Percentiles rank a stretch among this genome's conserved stretches.
These are phyloP conservation scores for Penicillium psychrosexuale DNA, from an alignment of 2,329 filamentous ascomycete genomes.

Conservation along the genomic window DNA sequence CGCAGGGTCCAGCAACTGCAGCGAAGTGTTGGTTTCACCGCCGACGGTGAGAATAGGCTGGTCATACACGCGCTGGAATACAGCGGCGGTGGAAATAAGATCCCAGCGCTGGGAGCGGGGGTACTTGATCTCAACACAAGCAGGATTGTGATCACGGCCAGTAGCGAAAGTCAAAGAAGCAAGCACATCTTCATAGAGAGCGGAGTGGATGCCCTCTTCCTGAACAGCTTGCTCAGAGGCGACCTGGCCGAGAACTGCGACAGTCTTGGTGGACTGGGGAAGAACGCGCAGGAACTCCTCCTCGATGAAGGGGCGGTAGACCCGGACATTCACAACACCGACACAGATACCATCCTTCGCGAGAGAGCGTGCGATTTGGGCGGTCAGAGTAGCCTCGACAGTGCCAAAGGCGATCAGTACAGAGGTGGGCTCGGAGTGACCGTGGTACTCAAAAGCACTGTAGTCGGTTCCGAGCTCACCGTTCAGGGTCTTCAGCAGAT, in stretches of 20 bases:
- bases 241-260: constrained; percentile 90
- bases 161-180: constrained; percentile 77
- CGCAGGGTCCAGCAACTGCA: constrained; percentile 55
- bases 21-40: constrained; percentile 35
- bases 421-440: constrained; percentile 72
- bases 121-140: constrained; percentile 85
- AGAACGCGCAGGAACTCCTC: constrained; percentile 84
- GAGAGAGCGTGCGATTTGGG: constrained; percentile 73
- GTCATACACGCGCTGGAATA: constrained; percentile 46
- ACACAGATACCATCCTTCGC: constrained; percentile 71
- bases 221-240: constrained; percentile 66
- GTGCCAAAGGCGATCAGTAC: constrained; percentile 93
- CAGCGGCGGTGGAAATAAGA: constrained; percentile 44
- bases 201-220: constrained; percentile 75
- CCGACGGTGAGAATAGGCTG: constrained; percentile 38
- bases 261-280: constrained; percentile 68
- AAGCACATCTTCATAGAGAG: constrained; percentile 86
- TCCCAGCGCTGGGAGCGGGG: constrained; percentile 67
- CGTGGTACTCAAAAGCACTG: constrained; percentile 88
- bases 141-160: constrained; percentile 60
- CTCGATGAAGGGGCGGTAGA: constrained; percentile 94
- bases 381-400: constrained; percentile 79
- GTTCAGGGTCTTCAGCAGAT: constrained; percentile 73
- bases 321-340: constrained; percentile 83
- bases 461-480: constrained; percentile 91